Percentiles rank a stretch among this genome's conserved stretches.
phyloP scores from a whole-genome alignment of 2,329 filamentous ascomycete genomes.

The Dothidotthia symphoricarpi region DNA sequence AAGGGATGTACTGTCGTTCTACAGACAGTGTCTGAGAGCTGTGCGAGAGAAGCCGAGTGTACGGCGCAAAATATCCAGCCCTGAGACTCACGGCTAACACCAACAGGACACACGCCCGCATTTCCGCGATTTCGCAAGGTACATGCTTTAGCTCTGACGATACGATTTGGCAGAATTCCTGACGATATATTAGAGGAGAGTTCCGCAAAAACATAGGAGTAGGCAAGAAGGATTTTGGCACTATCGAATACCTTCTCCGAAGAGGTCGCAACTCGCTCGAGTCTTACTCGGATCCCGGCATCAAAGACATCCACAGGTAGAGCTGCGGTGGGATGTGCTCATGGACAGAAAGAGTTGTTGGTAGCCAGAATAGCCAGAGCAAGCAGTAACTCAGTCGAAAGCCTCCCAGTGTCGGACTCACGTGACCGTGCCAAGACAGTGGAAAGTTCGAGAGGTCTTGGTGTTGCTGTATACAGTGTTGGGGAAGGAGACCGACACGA shows the following conservation, averaged over 20 bases:
- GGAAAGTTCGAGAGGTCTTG: neutral
- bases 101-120: constrained; percentile 56
- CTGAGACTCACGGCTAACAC: constrained; percentile 8
- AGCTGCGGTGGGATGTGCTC: too few relatives aligned
- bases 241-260: constrained; percentile 80
- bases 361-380: too few relatives aligned
- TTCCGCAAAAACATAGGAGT: constrained; percentile 69
- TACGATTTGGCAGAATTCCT: constrained; percentile 2
- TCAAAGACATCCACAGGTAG: constrained; percentile 59
- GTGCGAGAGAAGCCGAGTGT: constrained; percentile 77
- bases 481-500: too few relatives aligned
- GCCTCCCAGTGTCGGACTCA: too few relatives aligned
- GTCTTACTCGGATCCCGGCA: constrained; percentile 73
- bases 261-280: constrained; percentile 81
- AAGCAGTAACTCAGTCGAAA: too few relatives aligned
- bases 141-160: constrained; percentile 3
- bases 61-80: constrained; percentile 24
- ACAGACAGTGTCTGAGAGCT: constrained; percentile 80
- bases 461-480: neutral
- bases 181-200: constrained; percentile 57
- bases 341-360: too few relatives aligned
- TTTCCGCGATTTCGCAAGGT: constrained; percentile 66
- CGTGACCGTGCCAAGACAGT: neutral
- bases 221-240: constrained; percentile 80
- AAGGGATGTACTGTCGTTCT: constrained; percentile 80